Base-by-base conservation (phyloP, 2,329 filamentous ascomycete species). In the Aspergillus jensenii region DNA sequence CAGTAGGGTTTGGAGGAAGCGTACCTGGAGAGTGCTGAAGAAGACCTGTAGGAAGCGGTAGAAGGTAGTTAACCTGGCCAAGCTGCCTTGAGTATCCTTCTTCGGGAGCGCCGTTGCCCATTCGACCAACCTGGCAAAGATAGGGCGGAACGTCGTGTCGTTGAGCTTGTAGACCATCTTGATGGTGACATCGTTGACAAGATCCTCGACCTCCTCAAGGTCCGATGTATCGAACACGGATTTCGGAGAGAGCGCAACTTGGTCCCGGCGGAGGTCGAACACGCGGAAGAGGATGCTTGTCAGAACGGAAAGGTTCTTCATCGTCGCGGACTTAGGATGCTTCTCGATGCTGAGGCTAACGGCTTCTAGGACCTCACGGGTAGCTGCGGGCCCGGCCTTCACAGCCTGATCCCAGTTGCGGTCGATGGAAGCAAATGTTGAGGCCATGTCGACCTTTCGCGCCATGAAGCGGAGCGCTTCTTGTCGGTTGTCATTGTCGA, bases 151-250 rank as follows among this genome's bases (percentile, higher is more conserved):
- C 0, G 90, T 87, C 1, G 90, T 88, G 71, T 99, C 95, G 76
- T 97, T 98, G 61, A 99, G 84, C 80, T 98, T 98, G 80, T 96
- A 91, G 54, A 96, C 90, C 87, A 97, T 95, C 74, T 91, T 90
- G 59, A 99, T 84, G 0, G 88, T 85, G 12, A 89, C 86, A 9
- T 88, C 84, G 70, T 91, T 89, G 64, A 90, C 69, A 11, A 81
- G 79, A 2, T 79, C 77, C 70, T 96, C 91, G 12, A 91, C 79
- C 43, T 79, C 73, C 1, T 83, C 77, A 33, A 81, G 77, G 59
- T 82, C 80, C 9, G 73, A 72, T 25, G 76, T 71, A 21, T 85
- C 79, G 52, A 83, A 77, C 19, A 59, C 61, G 25, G 69, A 65
- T 12, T 69, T 63, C 2, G 68, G 62, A n/a, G 59, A 65, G 7